Evolutionary conservation across 306 rosid species (phyloP).

Genomic region (Styphnolobium japonicum): DNA sequence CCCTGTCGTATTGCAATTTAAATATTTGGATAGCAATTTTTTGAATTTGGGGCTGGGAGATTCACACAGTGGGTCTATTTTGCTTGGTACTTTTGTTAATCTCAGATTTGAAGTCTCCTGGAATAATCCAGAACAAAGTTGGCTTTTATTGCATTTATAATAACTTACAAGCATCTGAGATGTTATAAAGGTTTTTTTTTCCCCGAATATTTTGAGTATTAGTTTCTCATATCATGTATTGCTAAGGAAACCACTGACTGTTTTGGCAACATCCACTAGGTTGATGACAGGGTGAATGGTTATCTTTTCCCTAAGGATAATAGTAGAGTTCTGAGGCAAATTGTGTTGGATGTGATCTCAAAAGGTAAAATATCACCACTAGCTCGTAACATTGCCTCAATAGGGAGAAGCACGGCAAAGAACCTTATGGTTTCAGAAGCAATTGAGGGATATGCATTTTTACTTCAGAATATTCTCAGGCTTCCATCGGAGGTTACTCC

Average conservation of each 20-base stretch:
- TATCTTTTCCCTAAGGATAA: constrained; percentile 80
- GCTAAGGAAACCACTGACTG: constrained; percentile 39
- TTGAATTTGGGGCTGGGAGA: not conserved
- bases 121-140: not conserved
- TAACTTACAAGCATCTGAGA: not conserved
- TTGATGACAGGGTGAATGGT: constrained; percentile 87
- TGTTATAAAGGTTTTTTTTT: too few relatives aligned
- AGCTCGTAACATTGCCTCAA: constrained; percentile 72
- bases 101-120: not conserved
- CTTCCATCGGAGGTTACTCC: constrained; percentile 81
- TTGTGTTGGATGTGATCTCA: constrained; percentile 58
- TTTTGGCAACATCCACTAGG: constrained; percentile 51
- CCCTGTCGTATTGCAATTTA: not conserved
- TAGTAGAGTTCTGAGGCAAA: constrained; percentile 51
- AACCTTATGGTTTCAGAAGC: constrained; percentile 74
- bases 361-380: constrained; percentile 68
- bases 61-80: constrained; percentile 4
- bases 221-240: not conserved
- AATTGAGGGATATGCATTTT: constrained; percentile 66
- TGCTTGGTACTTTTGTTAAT: not conserved
- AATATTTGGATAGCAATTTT: not conserved
- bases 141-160: not conserved
- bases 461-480: constrained; percentile 67
- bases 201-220: not conserved
- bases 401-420: constrained; percentile 65